Evolutionary conservation across 2,329 filamentous ascomycete species (phyloP).

Genomic region (Phoma sp.): DNA sequence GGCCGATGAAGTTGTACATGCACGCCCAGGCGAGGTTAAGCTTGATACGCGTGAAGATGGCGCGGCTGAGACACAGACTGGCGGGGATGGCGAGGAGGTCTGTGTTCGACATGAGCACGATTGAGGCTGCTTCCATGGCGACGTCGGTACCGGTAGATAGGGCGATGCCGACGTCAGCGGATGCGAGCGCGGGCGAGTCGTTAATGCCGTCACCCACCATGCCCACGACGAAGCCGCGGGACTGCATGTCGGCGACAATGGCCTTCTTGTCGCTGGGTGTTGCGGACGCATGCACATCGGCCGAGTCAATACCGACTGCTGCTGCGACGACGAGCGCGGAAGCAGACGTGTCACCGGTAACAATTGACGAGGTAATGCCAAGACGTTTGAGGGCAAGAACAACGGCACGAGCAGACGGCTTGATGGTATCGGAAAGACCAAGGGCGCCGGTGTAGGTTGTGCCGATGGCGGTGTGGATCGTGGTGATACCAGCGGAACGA

Average conservation of each 20-base stretch:
- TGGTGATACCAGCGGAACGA: constrained; percentile 73
- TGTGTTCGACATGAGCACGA: constrained; percentile 92
- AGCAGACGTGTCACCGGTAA: constrained; percentile 88
- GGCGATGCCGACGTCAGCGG: constrained; percentile 90
- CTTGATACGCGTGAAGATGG: constrained; percentile 92
- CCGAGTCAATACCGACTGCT: constrained; percentile 77
- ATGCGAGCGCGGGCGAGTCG: constrained; percentile 92
- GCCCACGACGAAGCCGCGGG: constrained; percentile 75
- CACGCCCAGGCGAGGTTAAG: constrained; percentile 92
- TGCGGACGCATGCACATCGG: constrained; percentile 83
- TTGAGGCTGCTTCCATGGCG: constrained; percentile 94
- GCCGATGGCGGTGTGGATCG: constrained; percentile 90
- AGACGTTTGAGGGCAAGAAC: constrained; percentile 83
- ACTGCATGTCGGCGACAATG: constrained; percentile 80
- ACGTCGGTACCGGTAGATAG: constrained; percentile 94
- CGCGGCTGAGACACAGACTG: constrained; percentile 77
- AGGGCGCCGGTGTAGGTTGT: constrained; percentile 80
- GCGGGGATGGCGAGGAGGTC: constrained; percentile 93
- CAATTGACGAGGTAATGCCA: constrained; percentile 85
- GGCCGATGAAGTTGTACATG: constrained; percentile 86
- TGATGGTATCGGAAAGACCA: constrained; percentile 87
- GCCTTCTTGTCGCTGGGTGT: constrained; percentile 89
- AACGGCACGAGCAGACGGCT: constrained; percentile 80
- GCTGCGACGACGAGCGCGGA: constrained; percentile 84
- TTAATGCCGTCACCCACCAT: constrained; percentile 99